These are phyloP conservation scores for Eragrostis tef DNA, from an alignment of 202 grass and related monocot genomes.

Conservation along the genomic window DNA sequence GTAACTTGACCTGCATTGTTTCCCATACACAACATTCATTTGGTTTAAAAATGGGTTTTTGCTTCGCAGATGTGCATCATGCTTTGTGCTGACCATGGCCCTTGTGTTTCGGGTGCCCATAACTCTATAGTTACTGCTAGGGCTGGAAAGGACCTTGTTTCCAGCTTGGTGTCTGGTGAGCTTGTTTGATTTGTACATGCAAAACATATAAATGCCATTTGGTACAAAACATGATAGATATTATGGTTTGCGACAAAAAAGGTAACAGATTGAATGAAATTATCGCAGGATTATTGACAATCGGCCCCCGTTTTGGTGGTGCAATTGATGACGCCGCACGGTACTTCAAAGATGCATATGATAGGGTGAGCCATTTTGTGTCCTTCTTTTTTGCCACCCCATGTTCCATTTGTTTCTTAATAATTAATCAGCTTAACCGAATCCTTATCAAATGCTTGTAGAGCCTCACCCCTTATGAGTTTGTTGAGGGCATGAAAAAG, in stretches of 20 bases:
- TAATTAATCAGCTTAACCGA: constrained; percentile 21
- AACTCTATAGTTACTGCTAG: constrained; percentile 95
- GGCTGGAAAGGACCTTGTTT: constrained; percentile 97
- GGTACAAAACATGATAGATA: background rate
- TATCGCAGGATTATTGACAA: constrained; percentile 81
- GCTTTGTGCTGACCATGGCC: constrained; percentile 97
- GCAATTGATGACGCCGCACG: constrained; percentile 98
- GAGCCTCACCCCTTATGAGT: constrained; percentile 89
- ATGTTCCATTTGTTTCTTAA: constrained; percentile 26
- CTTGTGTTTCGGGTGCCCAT: constrained; percentile 98
- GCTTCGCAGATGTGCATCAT: constrained; percentile 88
- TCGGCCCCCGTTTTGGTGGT: constrained; percentile 95
- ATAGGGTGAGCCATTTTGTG: constrained; percentile 60
- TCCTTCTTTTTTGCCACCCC: background rate
- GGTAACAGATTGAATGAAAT: background rate
- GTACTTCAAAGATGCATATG: constrained; percentile 98
- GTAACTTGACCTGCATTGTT: background rate
- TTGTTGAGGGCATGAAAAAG: constrained; percentile 99
- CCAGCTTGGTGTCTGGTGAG: constrained; percentile 96
- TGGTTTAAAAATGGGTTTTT: constrained; percentile 34
- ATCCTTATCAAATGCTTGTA: constrained; percentile 42
- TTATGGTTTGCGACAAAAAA: constrained; percentile 20
- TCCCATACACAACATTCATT: constrained; percentile 15
- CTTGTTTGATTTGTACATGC: constrained; percentile 42
- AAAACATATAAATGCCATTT: constrained; percentile 5